phyloP scores from a whole-genome alignment of 1,284 basidiomycete species.

The Phylloboletellus chloephorus region DNA sequence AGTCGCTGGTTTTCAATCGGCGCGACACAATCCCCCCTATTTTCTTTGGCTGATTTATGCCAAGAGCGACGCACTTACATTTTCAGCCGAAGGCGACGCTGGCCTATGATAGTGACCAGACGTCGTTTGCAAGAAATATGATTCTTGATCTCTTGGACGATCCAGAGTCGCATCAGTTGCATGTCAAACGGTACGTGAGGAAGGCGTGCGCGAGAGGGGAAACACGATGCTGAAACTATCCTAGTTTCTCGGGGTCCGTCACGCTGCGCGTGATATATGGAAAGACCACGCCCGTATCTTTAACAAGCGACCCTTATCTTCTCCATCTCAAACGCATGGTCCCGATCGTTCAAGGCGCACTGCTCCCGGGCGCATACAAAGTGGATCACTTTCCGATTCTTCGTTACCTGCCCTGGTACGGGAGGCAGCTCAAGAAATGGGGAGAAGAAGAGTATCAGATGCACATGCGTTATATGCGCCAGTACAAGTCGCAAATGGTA shows the following conservation, averaged over 20 bases:
- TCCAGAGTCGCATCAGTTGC: conserved; percentile 34
- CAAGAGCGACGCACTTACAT: conserved; percentile 36
- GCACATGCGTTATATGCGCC: conserved; percentile 15
- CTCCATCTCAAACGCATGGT: conserved; percentile 27
- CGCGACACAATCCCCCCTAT: not conserved
- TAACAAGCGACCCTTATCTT: conserved; percentile 49
- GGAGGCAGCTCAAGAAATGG: conserved; percentile 47
- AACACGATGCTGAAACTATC: not conserved
- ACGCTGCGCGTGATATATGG: conserved; percentile 66
- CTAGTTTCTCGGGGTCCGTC: conserved; percentile 57
- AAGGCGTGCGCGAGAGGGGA: not conserved
- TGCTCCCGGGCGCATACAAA: conserved; percentile 52
- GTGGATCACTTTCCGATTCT: conserved; percentile 58
- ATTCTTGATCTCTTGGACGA: conserved; percentile 37
- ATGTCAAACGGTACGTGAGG: conserved; percentile 23
- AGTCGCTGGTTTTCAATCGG: too few species aligned
- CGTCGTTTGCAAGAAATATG: conserved; percentile 33
- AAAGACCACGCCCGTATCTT: conserved; percentile 40
- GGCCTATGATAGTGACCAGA: conserved; percentile 35
- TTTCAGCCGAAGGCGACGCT: conserved; percentile 35
- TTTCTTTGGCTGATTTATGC: conserved; percentile 5
- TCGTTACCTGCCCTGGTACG: conserved; percentile 53
- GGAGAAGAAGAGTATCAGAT: conserved; percentile 48
- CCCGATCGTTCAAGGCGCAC: conserved; percentile 41
- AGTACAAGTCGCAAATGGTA: conserved; percentile 19